Base-by-base conservation (phyloP, 768 basidiomycete species). In the Leucogyrophana mollusca region DNA sequence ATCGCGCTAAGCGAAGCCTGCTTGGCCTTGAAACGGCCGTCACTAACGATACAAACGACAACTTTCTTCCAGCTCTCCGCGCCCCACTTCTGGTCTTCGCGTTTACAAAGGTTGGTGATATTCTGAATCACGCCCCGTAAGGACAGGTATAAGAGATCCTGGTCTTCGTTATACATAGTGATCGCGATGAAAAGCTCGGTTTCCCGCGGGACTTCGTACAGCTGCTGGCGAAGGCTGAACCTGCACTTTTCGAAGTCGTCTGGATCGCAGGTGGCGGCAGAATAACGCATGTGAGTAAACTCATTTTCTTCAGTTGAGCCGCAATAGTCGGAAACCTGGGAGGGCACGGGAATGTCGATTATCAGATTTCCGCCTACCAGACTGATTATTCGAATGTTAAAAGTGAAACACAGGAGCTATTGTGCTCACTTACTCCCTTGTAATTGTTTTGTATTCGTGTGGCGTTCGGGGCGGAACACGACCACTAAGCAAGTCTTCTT, bases 71-170 rank as follows among this genome's bases (percentile, higher is more conserved):
- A 97, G 9, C 76, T 83, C 64, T 91, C 88, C 8, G 90, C 85
- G 43, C 77, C 78, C 49, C 82, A 77, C 35, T 85, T 78, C 90
- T 92, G 92, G 69, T 87, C 94, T 65, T 92, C 93, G 52, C 87
- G 90, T 59, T 89, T 93, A 79, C 93, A 94, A 54, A 97, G 96
- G 57, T 98, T 88, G 54, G 94, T 87, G 51, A 98, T 95, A 67
- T 99, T 98, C 51, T 95, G 67, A 94, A 97, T 97, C 58, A 97
- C 87, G 53, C 90, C 90, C 59, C 97, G 95, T 34, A 98, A 74
- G 0, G 95, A 97, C 53, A 87, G 85, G 22, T 90, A 81, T 59
- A 91, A 90, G 14, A 92, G 79, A 5, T 82, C 84, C 73, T 92
- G 92, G 77, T 93, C 90, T 65, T 94, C 91, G 53, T 93, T 92